These are phyloP conservation scores for Diplogelasinospora grovesii DNA, from an alignment of 495 filamentous ascomycete genomes.

Conservation along the genomic window DNA sequence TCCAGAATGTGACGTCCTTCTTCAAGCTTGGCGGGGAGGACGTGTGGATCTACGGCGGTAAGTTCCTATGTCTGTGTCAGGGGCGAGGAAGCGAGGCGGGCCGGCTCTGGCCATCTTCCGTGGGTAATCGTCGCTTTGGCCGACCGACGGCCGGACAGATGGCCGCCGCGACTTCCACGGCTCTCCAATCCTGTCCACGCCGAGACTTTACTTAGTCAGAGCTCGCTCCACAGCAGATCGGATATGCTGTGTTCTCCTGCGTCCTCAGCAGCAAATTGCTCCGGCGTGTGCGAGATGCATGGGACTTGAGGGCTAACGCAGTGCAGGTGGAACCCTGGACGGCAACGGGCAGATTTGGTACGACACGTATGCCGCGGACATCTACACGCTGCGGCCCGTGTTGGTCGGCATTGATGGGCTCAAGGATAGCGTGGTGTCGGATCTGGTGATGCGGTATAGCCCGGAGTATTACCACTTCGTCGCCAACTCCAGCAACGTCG, in stretches of 20 bases:
- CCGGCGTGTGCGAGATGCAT: conserved; percentile 19
- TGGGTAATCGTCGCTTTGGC: no score
- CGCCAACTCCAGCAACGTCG: conserved; percentile 58
- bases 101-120: no score
- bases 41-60: conserved; percentile 55
- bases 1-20: conserved; percentile 63
- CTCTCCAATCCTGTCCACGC: no score
- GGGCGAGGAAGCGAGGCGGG: no score
- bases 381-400: conserved; percentile 43
- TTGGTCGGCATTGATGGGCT: conserved; percentile 48
- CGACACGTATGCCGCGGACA: conserved; percentile 50
- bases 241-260: conserved; percentile 2
- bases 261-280: conserved; percentile 1
- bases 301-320: conserved; percentile 17
- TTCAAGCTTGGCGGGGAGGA: conserved; percentile 63
- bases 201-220: no score
- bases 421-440: conserved; percentile 30
- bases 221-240: no score
- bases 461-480: conserved; percentile 44
- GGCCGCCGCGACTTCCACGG: no score
- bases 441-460: conserved; percentile 47
- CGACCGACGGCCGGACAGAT: no score
- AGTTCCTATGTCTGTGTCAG: no score
- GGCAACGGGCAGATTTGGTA: conserved; percentile 68
- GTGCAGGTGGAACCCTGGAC: conserved; percentile 19